These are phyloP conservation scores for Fusarium domesticum DNA, from an alignment of 2,329 filamentous ascomycete genomes.

Conservation along the genomic window DNA sequence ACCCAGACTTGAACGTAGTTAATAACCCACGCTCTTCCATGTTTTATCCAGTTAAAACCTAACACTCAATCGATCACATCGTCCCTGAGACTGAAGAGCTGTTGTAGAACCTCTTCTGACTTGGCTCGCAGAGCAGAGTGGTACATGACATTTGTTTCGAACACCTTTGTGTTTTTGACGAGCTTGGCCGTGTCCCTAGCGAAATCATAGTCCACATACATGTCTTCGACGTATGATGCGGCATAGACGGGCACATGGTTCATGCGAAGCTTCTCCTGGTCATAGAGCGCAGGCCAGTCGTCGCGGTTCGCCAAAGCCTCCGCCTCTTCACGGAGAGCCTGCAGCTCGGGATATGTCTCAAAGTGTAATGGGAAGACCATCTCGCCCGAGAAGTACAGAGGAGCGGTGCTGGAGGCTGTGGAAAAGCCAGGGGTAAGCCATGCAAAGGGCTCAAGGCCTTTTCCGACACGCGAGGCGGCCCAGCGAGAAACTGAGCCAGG, in stretches of 20 bases:
- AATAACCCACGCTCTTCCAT: too few relatives aligned
- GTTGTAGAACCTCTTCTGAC: slow-evolving; percentile 71
- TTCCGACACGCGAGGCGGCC: slow-evolving; percentile 67
- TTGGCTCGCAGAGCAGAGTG: slow-evolving; percentile 77
- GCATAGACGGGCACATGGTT: slow-evolving; percentile 87
- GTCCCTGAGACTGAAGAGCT: slow-evolving; percentile 75
- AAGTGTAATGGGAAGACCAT: slow-evolving; percentile 91
- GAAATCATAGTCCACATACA: slow-evolving; percentile 83
- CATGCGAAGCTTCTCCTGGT: slow-evolving; percentile 65
- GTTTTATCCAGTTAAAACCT: too few relatives aligned
- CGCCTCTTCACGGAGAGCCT: slow-evolving; percentile 64
- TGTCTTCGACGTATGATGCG: slow-evolving; percentile 79
- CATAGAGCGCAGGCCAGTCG: slow-evolving; percentile 75
- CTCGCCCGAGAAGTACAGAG: slow-evolving; percentile 82
- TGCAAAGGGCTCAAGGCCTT: slow-evolving; percentile 43
- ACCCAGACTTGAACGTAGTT: too few relatives aligned
- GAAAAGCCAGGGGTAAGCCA: slow-evolving; percentile 46
- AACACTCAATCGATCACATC: slow-evolving; percentile 54
- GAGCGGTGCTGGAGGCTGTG: slow-evolving; percentile 37
- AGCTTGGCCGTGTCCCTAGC: slow-evolving; percentile 70
- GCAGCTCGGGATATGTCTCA: slow-evolving; percentile 73
- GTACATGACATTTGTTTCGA: slow-evolving; percentile 82
- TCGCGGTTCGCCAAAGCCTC: slow-evolving; percentile 64
- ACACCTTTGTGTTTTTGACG: slow-evolving; percentile 75
- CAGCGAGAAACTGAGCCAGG: slow-evolving; percentile 63